Evolutionary conservation across 108 stramenopile species (phyloP), one percentile per base, ranked within the genome.

Genomic region (Cafeteria roenbergensis): DNA sequence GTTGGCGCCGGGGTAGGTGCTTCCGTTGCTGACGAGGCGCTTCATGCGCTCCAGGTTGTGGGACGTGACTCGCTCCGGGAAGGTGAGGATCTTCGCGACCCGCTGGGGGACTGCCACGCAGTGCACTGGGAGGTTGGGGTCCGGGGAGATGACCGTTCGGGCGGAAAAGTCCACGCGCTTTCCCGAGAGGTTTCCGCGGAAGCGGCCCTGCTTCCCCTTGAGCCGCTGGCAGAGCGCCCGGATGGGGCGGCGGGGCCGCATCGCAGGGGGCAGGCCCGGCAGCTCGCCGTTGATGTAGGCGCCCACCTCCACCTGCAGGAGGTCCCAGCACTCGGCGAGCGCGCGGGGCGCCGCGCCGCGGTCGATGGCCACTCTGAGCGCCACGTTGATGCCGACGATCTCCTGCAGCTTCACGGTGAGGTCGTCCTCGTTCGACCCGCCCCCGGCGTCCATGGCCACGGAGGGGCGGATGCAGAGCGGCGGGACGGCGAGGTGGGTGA

Each of bases 391-490:
- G 78, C 90, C 91, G 36, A 95, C 72, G 66, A 98, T 92, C 70
- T 94, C 96, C 75, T 92, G 89, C 32, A 98, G 75, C 75, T 98
- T 95, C 54, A 93, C 89, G 3, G 96, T 95, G 65, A 98, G 83
- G 73, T 98, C 96, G 82, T 98, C 96, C 72, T 95, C 97, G 71
- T 93, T 90, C 52, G 81, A 85, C 25, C 92, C 92, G 30, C 92
- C 94, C 14, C 78, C 78, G n/a, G 83, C 78, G 68, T 99, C 97
- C 87, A 94, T 90, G 0, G 92, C 86, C 42, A 96, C 97, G 31
- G 90, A 90, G 14, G 97, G 97, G n/a, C 97, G 85, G 70, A 99
- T 99, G n/a, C 94, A 92, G 28, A 95, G 92, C 0, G 97, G 97
- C 8, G 97, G 97, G 4, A 99, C 94, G 42, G 94, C 69, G 17